These are phyloP conservation scores for Suillus subaureus DNA, from an alignment of 768 basidiomycete genomes.

Conservation along the genomic window DNA sequence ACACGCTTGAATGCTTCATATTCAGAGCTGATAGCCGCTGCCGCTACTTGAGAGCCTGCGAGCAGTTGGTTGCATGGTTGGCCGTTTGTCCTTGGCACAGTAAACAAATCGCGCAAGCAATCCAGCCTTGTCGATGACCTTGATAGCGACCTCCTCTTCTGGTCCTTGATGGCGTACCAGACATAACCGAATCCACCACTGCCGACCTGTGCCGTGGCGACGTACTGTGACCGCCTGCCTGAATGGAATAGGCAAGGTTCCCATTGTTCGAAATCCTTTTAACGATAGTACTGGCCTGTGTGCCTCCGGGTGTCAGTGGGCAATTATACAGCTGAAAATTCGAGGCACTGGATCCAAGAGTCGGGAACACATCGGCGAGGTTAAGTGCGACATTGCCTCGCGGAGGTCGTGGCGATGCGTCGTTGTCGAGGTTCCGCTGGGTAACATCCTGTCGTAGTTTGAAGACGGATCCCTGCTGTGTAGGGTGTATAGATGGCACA, in stretches of 20 bases:
- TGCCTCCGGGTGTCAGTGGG: background rate
- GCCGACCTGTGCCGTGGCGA: slow-evolving; percentile 9
- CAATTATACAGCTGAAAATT: background rate
- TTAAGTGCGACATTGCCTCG: background rate
- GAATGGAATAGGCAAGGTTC: background rate
- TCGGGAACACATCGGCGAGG: background rate
- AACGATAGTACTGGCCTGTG: background rate
- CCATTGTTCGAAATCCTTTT: background rate
- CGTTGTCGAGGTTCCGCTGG: background rate
- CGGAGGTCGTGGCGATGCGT: background rate
- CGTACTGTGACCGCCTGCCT: slow-evolving; percentile 9
- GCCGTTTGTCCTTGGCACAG: background rate
- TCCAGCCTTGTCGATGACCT: slow-evolving; percentile 11
- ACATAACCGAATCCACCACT: slow-evolving; percentile 14
- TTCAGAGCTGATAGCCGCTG: background rate
- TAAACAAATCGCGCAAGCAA: slow-evolving; percentile 1
- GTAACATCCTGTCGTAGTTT: background rate
- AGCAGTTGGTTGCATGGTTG: background rate
- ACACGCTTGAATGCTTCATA: slow-evolving; percentile 6
- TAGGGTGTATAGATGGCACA: too few species aligned
- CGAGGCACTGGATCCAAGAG: background rate
- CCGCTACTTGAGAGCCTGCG: background rate
- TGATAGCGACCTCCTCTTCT: slow-evolving; percentile 15
- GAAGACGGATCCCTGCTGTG: background rate
- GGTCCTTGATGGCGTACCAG: slow-evolving; percentile 12